phyloP scores from a whole-genome alignment of 306 rosid genomes.

The Cucumis sativus region Cucumber_9930_V3 NC_026659.2:2054001-2054500 shows the following conservation, averaged over 20 bases:
- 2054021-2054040: conserved; percentile 54
- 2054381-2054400: not conserved
- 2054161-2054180: conserved; percentile 48
- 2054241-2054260: conserved; percentile 47
- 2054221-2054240: conserved; percentile 39
- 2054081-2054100: not conserved
- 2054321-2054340: not conserved
- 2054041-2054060: conserved; percentile 14
- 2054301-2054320: not conserved
- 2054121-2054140: conserved; percentile 26
- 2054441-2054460: no score
- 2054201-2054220: conserved; percentile 50
- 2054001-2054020: conserved; percentile 39
- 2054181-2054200: conserved; percentile 57
- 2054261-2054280: conserved; percentile 25
- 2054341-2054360: conserved; percentile 18
- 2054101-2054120: not conserved
- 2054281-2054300: conserved; percentile 5
- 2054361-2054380: conserved; percentile 21
- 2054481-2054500: not conserved
- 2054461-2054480: not conserved
- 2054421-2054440: not conserved
- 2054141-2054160: conserved; percentile 57
- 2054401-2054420: not conserved
- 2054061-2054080: not conserved